A percentile compares a stretch with the other conserved stretches of the same genome.
These are phyloP conservation scores for Silene noctiflora DNA, from an alignment of 179 eudicot genomes.

Conservation along the genomic window DNA sequence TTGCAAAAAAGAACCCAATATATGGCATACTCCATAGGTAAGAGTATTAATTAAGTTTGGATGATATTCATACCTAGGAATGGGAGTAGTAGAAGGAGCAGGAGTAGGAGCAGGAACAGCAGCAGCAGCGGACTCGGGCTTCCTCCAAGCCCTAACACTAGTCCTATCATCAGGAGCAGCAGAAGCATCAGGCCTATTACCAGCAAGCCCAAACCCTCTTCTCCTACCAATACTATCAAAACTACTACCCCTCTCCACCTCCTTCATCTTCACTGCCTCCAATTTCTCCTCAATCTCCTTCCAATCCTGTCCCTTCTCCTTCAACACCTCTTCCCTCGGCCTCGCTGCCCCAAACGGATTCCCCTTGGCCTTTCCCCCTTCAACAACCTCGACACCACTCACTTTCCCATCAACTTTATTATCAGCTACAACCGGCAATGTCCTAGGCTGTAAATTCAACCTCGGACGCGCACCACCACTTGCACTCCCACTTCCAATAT, in stretches of 20 bases:
- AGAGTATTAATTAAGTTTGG: not conserved
- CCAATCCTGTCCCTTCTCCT: constrained; percentile 21
- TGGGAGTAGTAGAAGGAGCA: constrained; percentile 21
- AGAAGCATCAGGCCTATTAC: constrained; percentile 21
- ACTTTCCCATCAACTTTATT: constrained; percentile 4
- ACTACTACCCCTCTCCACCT: not conserved
- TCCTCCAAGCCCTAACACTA: constrained; percentile 72
- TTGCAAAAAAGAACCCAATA: not conserved
- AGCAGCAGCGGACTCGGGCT: constrained; percentile 31
- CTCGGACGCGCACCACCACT: constrained; percentile 56
- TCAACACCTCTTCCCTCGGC: constrained; percentile 22
- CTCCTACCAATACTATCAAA: constrained; percentile 33
- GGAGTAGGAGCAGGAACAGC: constrained; percentile 26
- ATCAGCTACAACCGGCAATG: constrained; percentile 37
- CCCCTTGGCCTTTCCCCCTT: constrained; percentile 58
- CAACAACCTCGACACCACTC: constrained; percentile 32
- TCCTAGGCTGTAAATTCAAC: constrained; percentile 81
- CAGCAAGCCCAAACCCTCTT: constrained; percentile 56
- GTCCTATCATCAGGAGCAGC: constrained; percentile 26
- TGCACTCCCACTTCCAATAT: constrained; percentile 47
- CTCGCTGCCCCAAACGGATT: constrained; percentile 21
- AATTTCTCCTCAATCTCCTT: constrained; percentile 22
- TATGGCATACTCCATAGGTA: not conserved
- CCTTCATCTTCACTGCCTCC: constrained; percentile 11
- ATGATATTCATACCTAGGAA: constrained; percentile 32